Evolutionary conservation across 176 grass and related monocot genomes (phyloP).

Genomic region (Puccinellia tenuiflora): DNA sequence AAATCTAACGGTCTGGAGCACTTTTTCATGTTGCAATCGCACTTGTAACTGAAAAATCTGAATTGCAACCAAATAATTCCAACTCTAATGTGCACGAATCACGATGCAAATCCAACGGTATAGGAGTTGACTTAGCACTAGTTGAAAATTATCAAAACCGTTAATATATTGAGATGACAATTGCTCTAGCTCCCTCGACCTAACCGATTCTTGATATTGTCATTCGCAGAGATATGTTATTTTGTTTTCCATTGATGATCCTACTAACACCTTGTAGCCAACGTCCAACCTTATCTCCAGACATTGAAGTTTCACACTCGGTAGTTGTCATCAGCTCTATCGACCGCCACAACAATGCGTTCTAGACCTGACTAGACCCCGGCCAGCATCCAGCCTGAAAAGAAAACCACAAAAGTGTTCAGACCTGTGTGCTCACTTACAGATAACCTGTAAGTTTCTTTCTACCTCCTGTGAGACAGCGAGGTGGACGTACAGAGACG

Average conservation of each 20-base stretch:
- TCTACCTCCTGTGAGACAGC: neutral
- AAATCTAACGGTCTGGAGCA: too few species aligned
- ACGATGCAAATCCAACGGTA: too few species aligned
- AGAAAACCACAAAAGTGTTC: neutral
- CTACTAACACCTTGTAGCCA: neutral
- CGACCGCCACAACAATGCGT: neutral
- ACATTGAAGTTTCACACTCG: conserved; percentile 28
- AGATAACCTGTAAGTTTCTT: neutral
- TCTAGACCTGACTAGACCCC: neutral
- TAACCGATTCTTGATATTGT: neutral
- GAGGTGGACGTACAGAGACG: neutral
- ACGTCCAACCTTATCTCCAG: neutral
- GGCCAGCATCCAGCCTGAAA: neutral
- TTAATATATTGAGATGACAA: too few species aligned
- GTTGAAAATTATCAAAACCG: too few species aligned
- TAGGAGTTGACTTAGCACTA: too few species aligned
- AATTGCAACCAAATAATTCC: too few species aligned
- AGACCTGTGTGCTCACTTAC: neutral
- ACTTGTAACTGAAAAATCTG: too few species aligned
- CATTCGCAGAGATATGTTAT: neutral
- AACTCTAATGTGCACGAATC: too few species aligned
- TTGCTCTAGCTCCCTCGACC: neutral
- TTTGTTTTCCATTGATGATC: neutral
- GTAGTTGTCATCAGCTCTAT: neutral
- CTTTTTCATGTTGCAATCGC: too few species aligned